phyloP scores from a whole-genome alignment of 2,329 filamentous ascomycete species.

The Fusarium chlamydosporum region DNA sequence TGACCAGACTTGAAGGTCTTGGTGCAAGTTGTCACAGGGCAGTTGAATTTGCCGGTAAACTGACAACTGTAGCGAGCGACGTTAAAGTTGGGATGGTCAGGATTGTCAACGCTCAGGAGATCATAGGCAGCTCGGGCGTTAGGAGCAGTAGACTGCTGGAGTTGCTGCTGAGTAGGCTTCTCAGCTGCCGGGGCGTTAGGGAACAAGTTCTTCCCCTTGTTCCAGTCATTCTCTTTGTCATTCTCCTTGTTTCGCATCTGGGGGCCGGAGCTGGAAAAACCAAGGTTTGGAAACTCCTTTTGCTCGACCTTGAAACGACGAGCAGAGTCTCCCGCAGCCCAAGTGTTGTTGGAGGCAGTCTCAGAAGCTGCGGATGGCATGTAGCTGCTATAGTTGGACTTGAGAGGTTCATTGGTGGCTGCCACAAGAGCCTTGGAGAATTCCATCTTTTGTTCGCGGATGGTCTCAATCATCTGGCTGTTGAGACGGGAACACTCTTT shows the following conservation, averaged over 20 bases:
- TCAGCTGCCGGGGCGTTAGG: conserved; percentile 42
- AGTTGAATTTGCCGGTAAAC: conserved; percentile 63
- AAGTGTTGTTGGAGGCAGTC: not conserved
- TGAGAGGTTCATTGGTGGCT: conserved; percentile 49
- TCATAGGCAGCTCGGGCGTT: conserved; percentile 27
- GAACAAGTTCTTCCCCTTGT: conserved; percentile 44
- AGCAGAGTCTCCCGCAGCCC: not conserved
- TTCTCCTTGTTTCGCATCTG: conserved; percentile 4
- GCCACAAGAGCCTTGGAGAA: conserved; percentile 54
- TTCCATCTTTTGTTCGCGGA: conserved; percentile 56
- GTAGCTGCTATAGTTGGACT: conserved; percentile 49
- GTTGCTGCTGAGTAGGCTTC: conserved; percentile 41
- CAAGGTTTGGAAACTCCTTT: conserved; percentile 39
- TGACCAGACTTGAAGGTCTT: conserved; percentile 57
- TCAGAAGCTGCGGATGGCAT: conserved; percentile 36
- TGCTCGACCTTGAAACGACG: conserved; percentile 23
- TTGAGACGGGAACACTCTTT: conserved; percentile 57
- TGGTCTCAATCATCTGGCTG: conserved; percentile 51
- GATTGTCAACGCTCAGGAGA: conserved; percentile 58
- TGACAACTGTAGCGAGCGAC: conserved; percentile 62
- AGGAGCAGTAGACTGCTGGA: conserved; percentile 29
- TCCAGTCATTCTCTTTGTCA: conserved; percentile 35
- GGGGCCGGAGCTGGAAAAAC: conserved; percentile 5
- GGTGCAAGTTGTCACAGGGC: conserved; percentile 67
- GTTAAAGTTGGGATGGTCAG: conserved; percentile 63